phyloP scores from a whole-genome alignment of 2,329 filamentous ascomycete species.

The Ceratocystis diversiconidia region DNA sequence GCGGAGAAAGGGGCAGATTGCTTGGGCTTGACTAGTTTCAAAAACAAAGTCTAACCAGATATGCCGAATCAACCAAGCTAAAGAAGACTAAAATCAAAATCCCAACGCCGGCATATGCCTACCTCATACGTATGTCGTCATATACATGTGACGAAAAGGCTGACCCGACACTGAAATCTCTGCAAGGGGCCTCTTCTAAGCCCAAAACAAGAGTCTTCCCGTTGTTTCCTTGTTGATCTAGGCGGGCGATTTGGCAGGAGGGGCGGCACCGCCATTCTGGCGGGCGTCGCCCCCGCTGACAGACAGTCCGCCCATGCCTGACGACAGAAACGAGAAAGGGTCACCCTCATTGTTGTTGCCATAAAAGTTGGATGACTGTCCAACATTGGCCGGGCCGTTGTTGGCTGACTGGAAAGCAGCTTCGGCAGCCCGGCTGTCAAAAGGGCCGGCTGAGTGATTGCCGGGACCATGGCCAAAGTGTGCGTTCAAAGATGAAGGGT shows the following conservation, averaged over 20 bases:
- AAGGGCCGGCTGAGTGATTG: conserved; percentile 71
- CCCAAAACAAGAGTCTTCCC: conserved; percentile 4
- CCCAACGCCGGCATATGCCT: conserved; percentile 6
- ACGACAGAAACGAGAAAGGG: conserved; percentile 66
- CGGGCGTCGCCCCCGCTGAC: conserved; percentile 50
- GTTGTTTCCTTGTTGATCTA: conserved; percentile 25
- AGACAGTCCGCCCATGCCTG: conserved; percentile 56
- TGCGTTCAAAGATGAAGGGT: conserved; percentile 61
- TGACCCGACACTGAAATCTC: conserved; percentile 3
- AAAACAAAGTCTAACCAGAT: conserved; percentile 7
- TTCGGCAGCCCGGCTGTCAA: conserved; percentile 86
- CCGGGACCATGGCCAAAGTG: conserved; percentile 64
- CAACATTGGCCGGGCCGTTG: conserved; percentile 65
- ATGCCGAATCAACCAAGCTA: neutral
- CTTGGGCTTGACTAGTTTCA: conserved; percentile 4
- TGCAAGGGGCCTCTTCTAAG: neutral
- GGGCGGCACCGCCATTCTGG: conserved; percentile 45
- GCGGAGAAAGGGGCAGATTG: neutral
- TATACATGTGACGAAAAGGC: neutral
- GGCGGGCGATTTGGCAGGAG: conserved; percentile 45
- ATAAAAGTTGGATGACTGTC: conserved; percentile 49
- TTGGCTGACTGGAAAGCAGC: conserved; percentile 83
- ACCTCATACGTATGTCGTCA: conserved; percentile 2
- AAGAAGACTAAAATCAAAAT: conserved; percentile 6
- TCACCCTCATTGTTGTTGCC: conserved; percentile 47